Conservation (phyloP, 78 protist species). For the Tieghemostelium lacteum region DNA sequence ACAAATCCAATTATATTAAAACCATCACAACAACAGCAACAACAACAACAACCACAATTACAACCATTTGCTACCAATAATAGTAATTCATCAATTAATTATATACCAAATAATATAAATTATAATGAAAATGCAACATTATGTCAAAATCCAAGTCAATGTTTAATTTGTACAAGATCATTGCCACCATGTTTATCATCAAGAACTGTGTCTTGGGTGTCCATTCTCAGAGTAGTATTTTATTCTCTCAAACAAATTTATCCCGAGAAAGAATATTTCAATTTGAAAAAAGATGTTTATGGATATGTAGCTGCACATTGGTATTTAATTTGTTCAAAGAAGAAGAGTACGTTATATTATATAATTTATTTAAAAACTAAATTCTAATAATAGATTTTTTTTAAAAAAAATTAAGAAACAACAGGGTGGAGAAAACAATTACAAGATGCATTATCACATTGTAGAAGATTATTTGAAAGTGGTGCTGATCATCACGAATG, state of each 20-base stretch:
- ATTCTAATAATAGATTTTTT: not conserved
- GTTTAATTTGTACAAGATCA: conserved; percentile 42
- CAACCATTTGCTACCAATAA: conserved; percentile 1
- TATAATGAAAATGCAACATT: not conserved
- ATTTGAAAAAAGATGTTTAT: conserved; percentile 65
- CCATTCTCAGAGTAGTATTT: conserved; percentile 55
- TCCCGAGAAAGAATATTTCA: conserved; percentile 72
- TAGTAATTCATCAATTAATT: not conserved
- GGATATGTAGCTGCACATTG: conserved; percentile 78
- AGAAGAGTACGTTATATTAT: conserved; percentile 27
- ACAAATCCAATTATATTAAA: not conserved
- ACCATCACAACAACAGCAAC: not conserved
- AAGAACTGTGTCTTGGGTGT: conserved; percentile 64
- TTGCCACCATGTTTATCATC: conserved; percentile 61
- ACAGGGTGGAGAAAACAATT: conserved; percentile 76
- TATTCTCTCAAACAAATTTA: conserved; percentile 37
- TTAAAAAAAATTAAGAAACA: conserved; percentile 5
- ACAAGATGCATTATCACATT: conserved; percentile 77
- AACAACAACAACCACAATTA: not conserved
- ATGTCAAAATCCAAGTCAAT: conserved; percentile 12
- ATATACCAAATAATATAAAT: not conserved
- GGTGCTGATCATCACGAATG: conserved; percentile 73
- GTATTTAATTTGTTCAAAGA: conserved; percentile 55
- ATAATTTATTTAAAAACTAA: not conserved
- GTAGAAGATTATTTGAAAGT: conserved; percentile 66